Evolutionary conservation across 164 flowering plant species (phyloP), one percentile per base, ranked within the genome.

Genomic region (Magnolia changhungtana): DNA sequence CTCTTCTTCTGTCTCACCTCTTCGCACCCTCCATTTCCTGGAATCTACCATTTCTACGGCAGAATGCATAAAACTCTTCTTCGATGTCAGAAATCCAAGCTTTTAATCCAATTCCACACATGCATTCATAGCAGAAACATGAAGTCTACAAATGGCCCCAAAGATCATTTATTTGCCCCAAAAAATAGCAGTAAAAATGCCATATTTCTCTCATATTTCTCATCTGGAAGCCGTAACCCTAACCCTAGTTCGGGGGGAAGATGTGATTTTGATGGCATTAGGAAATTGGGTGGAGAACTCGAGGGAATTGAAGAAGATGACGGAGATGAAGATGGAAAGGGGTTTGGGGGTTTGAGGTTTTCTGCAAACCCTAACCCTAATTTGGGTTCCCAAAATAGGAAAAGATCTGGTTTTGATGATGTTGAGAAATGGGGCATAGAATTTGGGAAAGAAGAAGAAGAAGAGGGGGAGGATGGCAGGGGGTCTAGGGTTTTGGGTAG

Each of bases 161-260:
- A 64, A 76, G 50, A 72, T 71, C 52, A 19, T 20, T 21, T 67
- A 29, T 50, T 58, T 69, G 63, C 49, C 72, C 78, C 64, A 23
- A 67, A 55, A 45, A 18, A 50, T 27, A 8, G 27, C 51, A 19
- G 29, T 19, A 58, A 65, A 63, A 7, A 18, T 69, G 21, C 31
- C 59, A 61, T 73, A 6, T 72, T 29, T 70, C 82, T 76, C 69
- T 85, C 88, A 8, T 78, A 86, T 3, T 69, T 72, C 24, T 66
- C 81, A 72, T 72, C 80, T 18, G 64, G 72, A 72, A 81, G 74
- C 76, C 75, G 65, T n/a, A 65, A 73, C 31, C 21, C 52, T 63
- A 65, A 50, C 73, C 19, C 55, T 76, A 1, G 4, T 66, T 69
- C 63, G n/a, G 75, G 64, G 8, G 24, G 68, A 71, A 51, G 63